Base-by-base conservation (phyloP, 306 rosid species). In the Boehmeria nivea region DNA sequence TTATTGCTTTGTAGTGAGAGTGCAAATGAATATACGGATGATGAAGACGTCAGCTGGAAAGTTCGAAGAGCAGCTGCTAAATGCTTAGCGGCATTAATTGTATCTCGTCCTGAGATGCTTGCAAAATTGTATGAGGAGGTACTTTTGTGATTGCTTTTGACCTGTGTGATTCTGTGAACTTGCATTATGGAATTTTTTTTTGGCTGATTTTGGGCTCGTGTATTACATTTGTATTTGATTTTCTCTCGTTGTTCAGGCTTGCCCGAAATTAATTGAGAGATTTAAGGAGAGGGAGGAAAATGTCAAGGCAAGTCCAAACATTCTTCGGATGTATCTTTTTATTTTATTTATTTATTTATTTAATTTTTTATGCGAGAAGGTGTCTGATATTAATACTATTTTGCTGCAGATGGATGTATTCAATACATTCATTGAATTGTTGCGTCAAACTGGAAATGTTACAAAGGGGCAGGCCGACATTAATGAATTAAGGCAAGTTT, bases 1-100 rank as follows among this genome's bases (percentile, higher is more conserved):
- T 64, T 38, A 51, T 20, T 56, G 4, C 74, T 54, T 59, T 81
- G 81, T 77, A 93, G 99, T 46, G 99, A 88, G 69, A 93, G 99
- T 83, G 99, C 95, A 50, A 88, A 85, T 63, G 99, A 88, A 66
- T 93, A 93, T 66, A 85, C 99, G 2, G 99, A 93, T 73, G 99
- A 93, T 77, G 99, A 93, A 71, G 99, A 93, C 76, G 88, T 82
- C 60, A 93, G 96, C 81, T 93, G 99, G 99, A 93, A 93, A 74
- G 96, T 93, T 57, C 83, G 99, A 74, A 80, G 99, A 66, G 96
- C 99, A 51, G 95, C 99, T 27, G 96, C 99, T 47, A 88, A 93
- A 81, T 93, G 99, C 86, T 79, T 93, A 67, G 91, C 99, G 4
- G 99, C 96, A 49, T 68, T 93, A 72, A 85, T 88, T 34, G 95